Evolutionary conservation across 2,329 filamentous ascomycete genomes (phyloP).

Genomic region (Clonostachys chloroleuca): DNA sequence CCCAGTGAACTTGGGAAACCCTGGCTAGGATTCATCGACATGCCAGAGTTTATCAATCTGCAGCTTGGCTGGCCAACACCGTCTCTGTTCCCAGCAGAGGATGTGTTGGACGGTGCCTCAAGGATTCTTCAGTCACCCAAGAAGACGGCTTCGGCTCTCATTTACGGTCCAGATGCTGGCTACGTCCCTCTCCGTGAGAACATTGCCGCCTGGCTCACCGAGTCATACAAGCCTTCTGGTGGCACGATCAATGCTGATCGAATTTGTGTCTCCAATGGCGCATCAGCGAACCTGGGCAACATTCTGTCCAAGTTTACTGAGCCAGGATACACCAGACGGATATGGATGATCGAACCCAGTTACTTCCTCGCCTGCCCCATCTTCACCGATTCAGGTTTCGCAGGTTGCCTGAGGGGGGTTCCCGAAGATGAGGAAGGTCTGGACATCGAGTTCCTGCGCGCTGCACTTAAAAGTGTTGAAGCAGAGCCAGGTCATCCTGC

Average conservation of each 20-base stretch:
- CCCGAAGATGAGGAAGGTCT: conserved; percentile 46
- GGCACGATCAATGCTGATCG: not conserved
- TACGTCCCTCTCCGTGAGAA: conserved; percentile 6
- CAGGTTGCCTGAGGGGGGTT: conserved; percentile 46
- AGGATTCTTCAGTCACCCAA: conserved; percentile 1
- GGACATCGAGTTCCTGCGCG: conserved; percentile 9
- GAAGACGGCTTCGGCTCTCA: conserved; percentile 5
- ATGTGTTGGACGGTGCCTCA: not conserved
- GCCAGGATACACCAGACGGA: conserved; percentile 51
- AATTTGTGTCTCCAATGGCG: conserved; percentile 8
- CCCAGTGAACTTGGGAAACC: no score
- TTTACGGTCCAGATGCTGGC: conserved; percentile 9
- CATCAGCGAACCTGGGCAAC: conserved; percentile 5
- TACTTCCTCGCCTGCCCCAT: conserved; percentile 60
- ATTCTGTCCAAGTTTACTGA: conserved; percentile 45
- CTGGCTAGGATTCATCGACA: not conserved
- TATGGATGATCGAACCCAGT: conserved; percentile 59
- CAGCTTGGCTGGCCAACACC: conserved; percentile 4
- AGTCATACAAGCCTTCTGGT: not conserved
- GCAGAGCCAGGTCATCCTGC: not conserved
- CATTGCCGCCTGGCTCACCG: conserved; percentile 6
- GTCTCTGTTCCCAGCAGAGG: conserved; percentile 1
- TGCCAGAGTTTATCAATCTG: not conserved
- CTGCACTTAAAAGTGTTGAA: not conserved
- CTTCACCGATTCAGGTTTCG: conserved; percentile 57